Base-by-base conservation (phyloP, 441 rosid genomes). In the Erysimum cheiri region DNA sequence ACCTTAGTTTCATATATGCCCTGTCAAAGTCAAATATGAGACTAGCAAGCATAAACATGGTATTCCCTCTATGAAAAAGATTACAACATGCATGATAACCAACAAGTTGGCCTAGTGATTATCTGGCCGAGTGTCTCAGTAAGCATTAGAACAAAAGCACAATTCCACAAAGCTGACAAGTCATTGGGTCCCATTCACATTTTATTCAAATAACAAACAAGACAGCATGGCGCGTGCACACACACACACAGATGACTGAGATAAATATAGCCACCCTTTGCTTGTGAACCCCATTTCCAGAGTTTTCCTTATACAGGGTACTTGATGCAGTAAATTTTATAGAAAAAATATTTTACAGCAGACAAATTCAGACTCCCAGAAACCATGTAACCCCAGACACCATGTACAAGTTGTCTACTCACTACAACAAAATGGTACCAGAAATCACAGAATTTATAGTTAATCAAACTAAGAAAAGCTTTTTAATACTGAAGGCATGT, bases 1-100 rank as follows among this genome's bases (percentile, higher is more conserved):
- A 92, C 85, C 79, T 86, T 88, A 28, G 91, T 82, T 80, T 92
- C 96, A 75, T 95, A 95, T 76, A 95, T 87, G 40, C 99, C 99
- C 99, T 90, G 88, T 67, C 75, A 83, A 81, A 61, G 7, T 52
- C 64, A 65, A 65, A 58, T 46, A 37, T 60, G 46, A 64, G 60
- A 60, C 31, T 65, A 64, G 53, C 52, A 52, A 70, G 50, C 37
- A 52, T 49, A 58, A 70, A 40, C 28, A 58, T 50, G 43, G 35
- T n/a, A 48, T 32, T 39, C 40, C 8, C 39, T 52, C 37, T 36
- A 60, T 17, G 56, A 19, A 59, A 61, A 62, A 69, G 8, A 32
- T 63, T 39, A 39, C 3, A n/a, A 47, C 60, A 68, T 74, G 64
- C 63, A 74, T 74, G 69, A 19, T 67, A 32, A 55, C 53, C 52